Base-by-base conservation (phyloP, 441 rosid species). In the Euphorbia schlechtendalii region DNA sequence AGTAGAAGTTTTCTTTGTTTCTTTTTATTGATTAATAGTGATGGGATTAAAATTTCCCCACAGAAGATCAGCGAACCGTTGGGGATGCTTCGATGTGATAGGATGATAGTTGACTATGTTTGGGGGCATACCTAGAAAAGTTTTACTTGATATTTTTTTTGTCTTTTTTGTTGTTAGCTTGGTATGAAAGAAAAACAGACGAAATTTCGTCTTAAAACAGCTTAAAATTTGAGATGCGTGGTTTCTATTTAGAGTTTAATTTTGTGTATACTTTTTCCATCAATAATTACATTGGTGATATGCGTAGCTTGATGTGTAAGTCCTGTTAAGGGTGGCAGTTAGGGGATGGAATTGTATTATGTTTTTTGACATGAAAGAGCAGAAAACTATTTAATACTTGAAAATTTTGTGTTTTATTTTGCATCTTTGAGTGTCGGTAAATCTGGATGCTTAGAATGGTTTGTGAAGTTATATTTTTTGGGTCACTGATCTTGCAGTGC, bases 321-420 rank as follows among this genome's bases (percentile, higher is more conserved):
- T 57, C 25, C 6, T 55, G n/a, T 38, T 64, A 67, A 73, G 67
- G 76, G 74, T 71, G 78, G 78, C 83, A 64, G 77, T 71, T 53
- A 67, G 76, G 73, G 77, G 66, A 72, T 72, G 80, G 83, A 73
- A 41, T 78, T 79, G 80, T 77, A 65, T 69, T 70, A 62, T 73
- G 56, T 69, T 63, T 71, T 75, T 71, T 79, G 74, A 54, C 61
- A 55, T 66, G 72, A 73, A 61, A 77, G 70, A 78, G 68, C 56
- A 32, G 80, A 75, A 73, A 71, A 66, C 58, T 69, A 65, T 71
- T 25, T 80, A 81, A 74, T 71, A 69, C 54, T 57, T 67, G 13
- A 21, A 20, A 46, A n/a, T n/a, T n/a, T 7, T 56, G 58, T 52
- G 59, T 65, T 10, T 40, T 58, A 45, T 61, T 22, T 59, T 40